Conservation (phyloP, 192 early-diverging fungal genomes). For the Dimargaris xerosporica region DNA sequence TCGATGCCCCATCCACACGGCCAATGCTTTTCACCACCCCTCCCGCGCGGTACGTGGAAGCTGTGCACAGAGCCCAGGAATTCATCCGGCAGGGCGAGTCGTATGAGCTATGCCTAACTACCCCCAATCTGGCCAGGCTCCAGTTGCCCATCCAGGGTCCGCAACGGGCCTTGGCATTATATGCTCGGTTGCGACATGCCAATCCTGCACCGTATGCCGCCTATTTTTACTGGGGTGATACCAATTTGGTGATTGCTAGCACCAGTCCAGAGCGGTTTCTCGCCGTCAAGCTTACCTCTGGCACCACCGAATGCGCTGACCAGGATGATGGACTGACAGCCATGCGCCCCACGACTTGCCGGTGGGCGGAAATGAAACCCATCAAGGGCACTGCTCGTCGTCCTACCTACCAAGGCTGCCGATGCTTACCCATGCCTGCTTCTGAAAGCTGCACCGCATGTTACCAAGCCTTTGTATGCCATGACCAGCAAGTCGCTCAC, state of each 20-base stretch:
- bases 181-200: slow-evolving; percentile 41
- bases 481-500: slow-evolving; percentile 14
- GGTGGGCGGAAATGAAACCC: slow-evolving; percentile 80
- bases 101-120: slow-evolving; percentile 93
- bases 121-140: slow-evolving; percentile 36
- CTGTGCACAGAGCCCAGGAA: slow-evolving; percentile 31
- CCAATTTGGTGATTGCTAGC: slow-evolving; percentile 26
- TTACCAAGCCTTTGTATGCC: slow-evolving; percentile 13
- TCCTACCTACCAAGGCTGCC: background rate
- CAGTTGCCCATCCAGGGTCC: background rate
- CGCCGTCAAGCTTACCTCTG: slow-evolving; percentile 18
- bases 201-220: slow-evolving; percentile 86
- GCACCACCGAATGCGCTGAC: background rate
- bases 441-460: background rate
- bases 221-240: slow-evolving; percentile 37
- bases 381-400: slow-evolving; percentile 71
- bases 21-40: slow-evolving; percentile 13
- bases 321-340: background rate
- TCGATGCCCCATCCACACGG: no score
- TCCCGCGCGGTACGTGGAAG: slow-evolving; percentile 29
- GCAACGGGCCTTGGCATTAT: slow-evolving; percentile 30
- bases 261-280: slow-evolving; percentile 80
- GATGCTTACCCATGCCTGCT: background rate
- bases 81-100: slow-evolving; percentile 74
- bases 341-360: background rate